Base-by-base conservation (phyloP, 768 basidiomycete genomes). In the Dacryopinax primogenitus region DNA sequence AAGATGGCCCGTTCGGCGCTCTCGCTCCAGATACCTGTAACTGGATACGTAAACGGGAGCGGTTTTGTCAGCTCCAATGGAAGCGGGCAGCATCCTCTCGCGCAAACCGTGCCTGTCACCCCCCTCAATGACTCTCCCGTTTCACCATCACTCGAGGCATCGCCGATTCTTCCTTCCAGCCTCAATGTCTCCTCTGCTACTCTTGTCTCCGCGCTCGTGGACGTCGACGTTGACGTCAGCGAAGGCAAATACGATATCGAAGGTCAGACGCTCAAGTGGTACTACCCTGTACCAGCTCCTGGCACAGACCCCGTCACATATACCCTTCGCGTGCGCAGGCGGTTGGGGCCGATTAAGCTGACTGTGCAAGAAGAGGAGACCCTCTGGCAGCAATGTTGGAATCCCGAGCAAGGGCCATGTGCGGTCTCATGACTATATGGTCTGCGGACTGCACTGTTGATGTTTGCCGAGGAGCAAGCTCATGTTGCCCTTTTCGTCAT, bases 181-280 rank as follows among this genome's bases (percentile, higher is more conserved):
- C 4, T 44, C 41, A 44, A 44, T 23, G 41, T 23, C 41, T 44
- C 41, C 41, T 44, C 41, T 23, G 41, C 41, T 23, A 44, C 41
- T 4, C 41, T 44, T 23, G 41, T 44, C 41, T 7, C 7, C 18
- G 41, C 62, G 12, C 62, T 67, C 36, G 76, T 83, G 65, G 76
- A 78, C 62, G 70, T 82, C 3, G 69, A 75, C 4, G 80, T 84
- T 37, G 68, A 74, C 47, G 76, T 78, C 1, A 79, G 81, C 0
- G 77, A 76, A 9, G 85, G 85, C 3, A 69, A 76, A 18, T 80
- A 78, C 70, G 78, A 77, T 58, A 70, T 82, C 16, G 74, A 76
- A 7, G 81, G 80, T 13, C 82, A 84, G 72, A 76, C 68, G n/a
- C 70, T 86, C 45, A 74, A 73, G 64, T 86, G 82, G 82, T 80